These are phyloP conservation scores for Skeletonema marinoi DNA, from an alignment of 108 stramenopile genomes.

Conservation along the genomic window DNA sequence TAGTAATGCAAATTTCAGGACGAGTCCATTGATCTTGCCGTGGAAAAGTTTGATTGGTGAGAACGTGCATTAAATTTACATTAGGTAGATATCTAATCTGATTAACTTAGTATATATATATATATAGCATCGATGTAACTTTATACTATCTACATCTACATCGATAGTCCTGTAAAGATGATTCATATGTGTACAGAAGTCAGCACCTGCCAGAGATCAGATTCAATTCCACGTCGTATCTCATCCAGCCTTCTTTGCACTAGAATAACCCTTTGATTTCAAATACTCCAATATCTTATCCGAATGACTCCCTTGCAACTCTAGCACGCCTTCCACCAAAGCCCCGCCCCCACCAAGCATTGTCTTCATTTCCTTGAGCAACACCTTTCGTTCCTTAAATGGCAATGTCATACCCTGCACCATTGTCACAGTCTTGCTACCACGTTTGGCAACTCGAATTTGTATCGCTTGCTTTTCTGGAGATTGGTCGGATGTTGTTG, in stretches of 20 bases:
- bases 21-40: not conserved
- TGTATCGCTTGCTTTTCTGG: slow-evolving; percentile 32
- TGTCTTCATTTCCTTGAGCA: slow-evolving; percentile 39
- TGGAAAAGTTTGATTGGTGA: not conserved
- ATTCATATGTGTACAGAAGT: too few relatives aligned
- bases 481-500: not conserved
- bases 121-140: too few relatives aligned
- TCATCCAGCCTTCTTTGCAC: slow-evolving; percentile 3
- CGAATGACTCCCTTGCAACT: slow-evolving; percentile 30
- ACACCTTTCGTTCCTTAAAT: slow-evolving; percentile 28
- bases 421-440: slow-evolving; percentile 38
- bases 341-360: slow-evolving; percentile 43
- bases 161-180: too few relatives aligned
- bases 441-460: slow-evolving; percentile 29
- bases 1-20: too few relatives aligned
- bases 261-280: slow-evolving; percentile 18
- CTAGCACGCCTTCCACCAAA: slow-evolving; percentile 44
- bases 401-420: slow-evolving; percentile 32
- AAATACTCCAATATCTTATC: slow-evolving; percentile 27
- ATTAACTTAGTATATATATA: too few relatives aligned
- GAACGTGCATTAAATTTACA: too few relatives aligned
- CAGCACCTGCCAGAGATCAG: too few relatives aligned
- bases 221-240: too few relatives aligned
- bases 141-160: too few relatives aligned
- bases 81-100: too few relatives aligned